Evolutionary conservation across 2,329 filamentous ascomycete species (phyloP), one percentile per base, ranked within the genome.

Genomic region (Neospermospora avenae): DNA sequence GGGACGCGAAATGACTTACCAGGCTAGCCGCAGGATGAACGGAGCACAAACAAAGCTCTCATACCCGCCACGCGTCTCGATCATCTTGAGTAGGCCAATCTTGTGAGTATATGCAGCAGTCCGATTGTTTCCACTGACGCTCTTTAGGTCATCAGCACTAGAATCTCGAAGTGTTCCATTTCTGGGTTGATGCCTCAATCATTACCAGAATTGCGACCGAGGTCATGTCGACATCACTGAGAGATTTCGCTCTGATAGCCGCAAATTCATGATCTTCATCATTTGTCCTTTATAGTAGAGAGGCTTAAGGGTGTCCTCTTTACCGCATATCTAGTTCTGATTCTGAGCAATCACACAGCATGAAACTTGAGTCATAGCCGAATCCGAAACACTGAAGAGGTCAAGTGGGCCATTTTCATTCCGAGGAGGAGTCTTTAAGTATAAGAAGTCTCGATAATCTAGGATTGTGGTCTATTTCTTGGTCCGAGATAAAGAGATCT

Each of bases 271-370:
- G 24, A 62, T 20, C 28, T 55, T 59, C 57, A 62, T 59, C n/a
- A 53, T 55, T 42, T 62, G 46, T n/a, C 60, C 57, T 45, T 59
- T 59, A 24, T 62, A 57, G 31, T 48, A 57, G n/a, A 62, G 42
- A 14, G n/a, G 46, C 13, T 57, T 46, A 3, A 24, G 16, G 3
- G 60, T 59, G 25, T 62, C 60, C 13, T 59, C 44, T 14, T 24
- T 44, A 3, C 46, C 49, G 39, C 7, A 8, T 42, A 42, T n/a
- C 11, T 18, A 11, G 39, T 42, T n/a, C 11, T n/a, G 39, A 11
- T 42, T 42, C 10, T 42, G 39, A 42, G 39, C n/a, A 42, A 42
- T 42, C 39, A 42, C 20, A 10, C 39, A 42, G n/a, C 39, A 42
- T n/a, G n/a, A 18, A n/a, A 42, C n/a, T 5, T 42, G 39, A 18